Evolutionary conservation across 2,329 filamentous ascomycete genomes (phyloP), one percentile per base, ranked within the genome.

Genomic region (Pseudogymnoascus sp.): DNA sequence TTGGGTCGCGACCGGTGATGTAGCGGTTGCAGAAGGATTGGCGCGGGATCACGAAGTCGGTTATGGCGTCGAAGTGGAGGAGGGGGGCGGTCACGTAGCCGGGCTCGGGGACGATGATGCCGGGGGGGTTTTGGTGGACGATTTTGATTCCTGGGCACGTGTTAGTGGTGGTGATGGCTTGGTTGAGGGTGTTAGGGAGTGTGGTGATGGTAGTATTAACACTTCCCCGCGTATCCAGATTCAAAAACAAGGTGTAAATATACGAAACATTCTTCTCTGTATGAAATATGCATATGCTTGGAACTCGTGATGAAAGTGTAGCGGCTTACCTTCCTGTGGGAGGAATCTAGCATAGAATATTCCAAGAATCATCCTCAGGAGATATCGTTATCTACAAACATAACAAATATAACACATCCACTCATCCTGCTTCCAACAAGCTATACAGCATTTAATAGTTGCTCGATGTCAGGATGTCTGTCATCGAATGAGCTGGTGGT

Each of bases 1-100:
- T 83, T 0, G 85, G 84, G 54, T 90, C 88, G 74, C 88, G 88
- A 63, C 96, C 87, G 29, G 89, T 89, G 66, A 97, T 83, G 66
- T 93, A 87, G 67, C 92, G 90, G 74, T 96, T 96, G 81, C 93
- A 96, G 73, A 99, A 95, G 71, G 93, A 90, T 76, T 96, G 91
- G 62, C 91, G 89, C 16, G 95, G 95, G 71, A 99, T 96, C 72
- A 99, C 88, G 78, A 96, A 97, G 73, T 93, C 88, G 14, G 91
- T 90, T 69, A 97, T 84, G 61, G 91, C 87, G 68, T 90, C 85
- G 77, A 96, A 97, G 76, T 92, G 86, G 72, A 97, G 85, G 67
- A 96, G 85, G 2, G 88, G 87, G 10, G 80, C 78, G 71, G 79
- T 83, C 68, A 74, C 73, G 72, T 74, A 74, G 75, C 36, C 79